Percentiles rank a stretch among this genome's conserved stretches.
Conservation (phyloP, 768 basidiomycete species). For the Tulasnella sp. region DNA sequence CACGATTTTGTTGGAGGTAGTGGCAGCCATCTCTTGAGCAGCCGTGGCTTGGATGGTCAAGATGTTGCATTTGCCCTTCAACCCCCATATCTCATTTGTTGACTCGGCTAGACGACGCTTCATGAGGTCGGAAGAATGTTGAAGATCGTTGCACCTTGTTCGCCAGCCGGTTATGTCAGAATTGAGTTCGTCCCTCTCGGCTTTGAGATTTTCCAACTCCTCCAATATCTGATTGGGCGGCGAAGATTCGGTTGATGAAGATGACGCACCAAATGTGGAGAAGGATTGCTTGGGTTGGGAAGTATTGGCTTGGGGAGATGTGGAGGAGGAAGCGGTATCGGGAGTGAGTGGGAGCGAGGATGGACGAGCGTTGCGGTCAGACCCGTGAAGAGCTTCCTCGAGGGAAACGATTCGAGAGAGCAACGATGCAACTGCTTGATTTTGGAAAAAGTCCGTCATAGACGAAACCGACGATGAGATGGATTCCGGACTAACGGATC, state of each 20-base stretch:
- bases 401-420: constrained; percentile 70
- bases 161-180: constrained; percentile 84
- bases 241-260: too few species aligned
- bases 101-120: constrained; percentile 62
- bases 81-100: constrained; percentile 69
- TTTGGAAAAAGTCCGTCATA: constrained; percentile 38
- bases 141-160: constrained; percentile 58
- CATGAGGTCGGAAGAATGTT: constrained; percentile 53
- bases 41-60: too few species aligned
- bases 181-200: constrained; percentile 79
- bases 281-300: background rate
- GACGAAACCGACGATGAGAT: constrained; percentile 11
- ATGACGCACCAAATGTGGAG: too few species aligned
- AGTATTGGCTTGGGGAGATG: constrained; percentile 35
- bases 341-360: constrained; percentile 32
- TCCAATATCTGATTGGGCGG: too few species aligned
- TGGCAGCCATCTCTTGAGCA: too few species aligned
- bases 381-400: constrained; percentile 48
- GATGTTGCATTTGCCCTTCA: too few species aligned
- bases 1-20: constrained; percentile 9
- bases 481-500: constrained; percentile 30
- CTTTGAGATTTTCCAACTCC: constrained; percentile 71
- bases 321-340: constrained; percentile 24
- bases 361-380: constrained; percentile 22
- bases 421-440: constrained; percentile 55